Base-by-base conservation (phyloP, 2,329 filamentous ascomycete species). In the Magnaporthales sp. region DNA sequence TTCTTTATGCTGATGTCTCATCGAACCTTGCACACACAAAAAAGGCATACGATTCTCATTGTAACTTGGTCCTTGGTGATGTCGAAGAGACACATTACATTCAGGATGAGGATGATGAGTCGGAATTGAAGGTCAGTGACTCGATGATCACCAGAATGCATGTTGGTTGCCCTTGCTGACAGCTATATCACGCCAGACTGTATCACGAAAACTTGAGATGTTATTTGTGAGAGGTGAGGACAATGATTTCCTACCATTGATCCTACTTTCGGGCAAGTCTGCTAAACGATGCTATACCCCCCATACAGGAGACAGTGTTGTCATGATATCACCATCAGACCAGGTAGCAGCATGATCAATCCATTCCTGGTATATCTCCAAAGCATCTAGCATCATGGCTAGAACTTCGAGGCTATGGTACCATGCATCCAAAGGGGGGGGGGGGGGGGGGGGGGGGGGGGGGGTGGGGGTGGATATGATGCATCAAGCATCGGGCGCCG, bases 141-240 rank as follows among this genome's bases (percentile, higher is more conserved):
- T 64, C 66, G 22, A 61, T 7, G 11, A 51, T 19, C 5, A 13
- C 9, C 32, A 30, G 9, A 29, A 19, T 38, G 15, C 19, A 38
- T 66, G 38, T 64, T 70, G 22, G 38, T 64, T 70, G 22, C 68
- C 65, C n/a, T 22, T 54, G 9, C 22, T 63, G 5, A 62, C 63
- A 38, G 22, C 31, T 31, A 11, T 29, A 30, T n/a, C 8, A n/a
- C 38, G 19, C 66, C 5, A 96, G 91, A 97, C 93, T 15, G 88
- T 95, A 69, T 96, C 94, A 81, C 96, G 96, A 80, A 96, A 97
- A 78, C 96, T 93, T 60, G 95, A 98, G 77, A 99, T 99, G 95
- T 81, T 99, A 24, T 99, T 99, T 77, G 94, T 99, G 67, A 85
- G 95, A 91, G 94, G 93, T 94, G 80, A 69, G 85, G 77, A n/a